Conservation (phyloP, 2,329 filamentous ascomycete genomes). For the Diaporthe citri region DNA sequence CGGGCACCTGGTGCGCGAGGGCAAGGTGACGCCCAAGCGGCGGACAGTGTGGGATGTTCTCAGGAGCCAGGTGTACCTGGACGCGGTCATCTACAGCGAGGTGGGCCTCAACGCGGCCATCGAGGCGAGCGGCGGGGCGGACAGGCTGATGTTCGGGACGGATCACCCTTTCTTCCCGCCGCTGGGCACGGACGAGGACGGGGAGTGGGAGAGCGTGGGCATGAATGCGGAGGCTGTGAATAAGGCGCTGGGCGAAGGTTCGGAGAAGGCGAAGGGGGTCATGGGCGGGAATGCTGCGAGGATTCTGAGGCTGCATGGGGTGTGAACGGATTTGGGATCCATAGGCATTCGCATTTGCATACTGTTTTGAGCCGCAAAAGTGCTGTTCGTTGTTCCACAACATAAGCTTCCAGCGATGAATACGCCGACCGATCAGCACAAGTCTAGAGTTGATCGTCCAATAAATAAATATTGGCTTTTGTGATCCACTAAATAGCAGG, state of each 20-base stretch:
- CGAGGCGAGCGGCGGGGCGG: constrained; percentile 72
- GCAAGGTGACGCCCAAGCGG: constrained; percentile 63
- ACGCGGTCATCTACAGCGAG: constrained; percentile 86
- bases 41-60: constrained; percentile 69
- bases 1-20: constrained; percentile 76
- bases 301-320: constrained; percentile 45
- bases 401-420: constrained; percentile 15
- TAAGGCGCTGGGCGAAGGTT: constrained; percentile 45
- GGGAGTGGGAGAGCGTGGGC: constrained; percentile 78
- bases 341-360: not conserved
- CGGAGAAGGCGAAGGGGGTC: constrained; percentile 42
- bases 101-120: constrained; percentile 80
- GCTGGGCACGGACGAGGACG: constrained; percentile 70
- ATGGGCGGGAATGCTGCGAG: constrained; percentile 49
- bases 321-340: constrained; percentile 31
- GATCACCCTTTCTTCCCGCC: constrained; percentile 91
- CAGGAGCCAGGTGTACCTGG: constrained; percentile 83
- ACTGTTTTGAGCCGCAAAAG: not conserved
- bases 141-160: constrained; percentile 83
- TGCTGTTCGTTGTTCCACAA: constrained; percentile 7
- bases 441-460: constrained; percentile 13
- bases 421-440: not conserved
- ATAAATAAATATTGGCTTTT: not conserved
- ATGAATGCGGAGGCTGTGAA: constrained; percentile 53
- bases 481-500: not conserved